Conservation (phyloP, 305 asterid species). For the Plantago coronopus region DNA sequence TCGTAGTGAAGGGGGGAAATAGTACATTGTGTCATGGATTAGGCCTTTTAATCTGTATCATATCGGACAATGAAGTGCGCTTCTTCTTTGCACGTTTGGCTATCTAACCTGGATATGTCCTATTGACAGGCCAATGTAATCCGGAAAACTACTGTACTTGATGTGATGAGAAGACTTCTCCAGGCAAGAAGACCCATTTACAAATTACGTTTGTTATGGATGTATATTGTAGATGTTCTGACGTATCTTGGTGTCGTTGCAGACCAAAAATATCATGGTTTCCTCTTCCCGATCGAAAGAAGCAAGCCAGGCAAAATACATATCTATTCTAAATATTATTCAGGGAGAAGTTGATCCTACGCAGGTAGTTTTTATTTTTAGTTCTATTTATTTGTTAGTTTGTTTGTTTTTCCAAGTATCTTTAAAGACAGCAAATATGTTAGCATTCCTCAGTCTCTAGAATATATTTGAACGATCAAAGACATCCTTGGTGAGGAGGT, state of each 20-base stretch:
- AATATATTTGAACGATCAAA: background rate
- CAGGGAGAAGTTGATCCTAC: conserved; percentile 99
- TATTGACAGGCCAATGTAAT: conserved; percentile 87
- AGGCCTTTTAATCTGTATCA: background rate
- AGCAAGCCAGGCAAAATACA: conserved; percentile 98
- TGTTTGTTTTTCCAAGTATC: too few species aligned
- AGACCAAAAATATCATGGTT: conserved; percentile 98
- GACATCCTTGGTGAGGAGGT: background rate
- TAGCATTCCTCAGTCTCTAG: background rate
- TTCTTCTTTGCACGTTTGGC: background rate
- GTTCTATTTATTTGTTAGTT: background rate
- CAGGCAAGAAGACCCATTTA: conserved; percentile 57
- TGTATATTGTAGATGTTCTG: conserved; percentile 23
- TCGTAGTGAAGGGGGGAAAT: background rate
- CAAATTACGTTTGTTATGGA: conserved; percentile 21
- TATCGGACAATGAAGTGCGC: background rate
- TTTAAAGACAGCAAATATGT: background rate
- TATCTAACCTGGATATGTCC: conserved; percentile 24
- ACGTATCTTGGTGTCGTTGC: conserved; percentile 31
- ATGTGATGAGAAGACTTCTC: conserved; percentile 99
- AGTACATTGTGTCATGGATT: background rate
- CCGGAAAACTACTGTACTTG: conserved; percentile 95
- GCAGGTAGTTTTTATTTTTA: conserved; percentile 53
- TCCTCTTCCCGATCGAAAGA: conserved; percentile 90
- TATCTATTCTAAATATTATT: conserved; percentile 91